Base-by-base conservation (phyloP, 2,329 filamentous ascomycete genomes). In the Fusarium graminum region DNA sequence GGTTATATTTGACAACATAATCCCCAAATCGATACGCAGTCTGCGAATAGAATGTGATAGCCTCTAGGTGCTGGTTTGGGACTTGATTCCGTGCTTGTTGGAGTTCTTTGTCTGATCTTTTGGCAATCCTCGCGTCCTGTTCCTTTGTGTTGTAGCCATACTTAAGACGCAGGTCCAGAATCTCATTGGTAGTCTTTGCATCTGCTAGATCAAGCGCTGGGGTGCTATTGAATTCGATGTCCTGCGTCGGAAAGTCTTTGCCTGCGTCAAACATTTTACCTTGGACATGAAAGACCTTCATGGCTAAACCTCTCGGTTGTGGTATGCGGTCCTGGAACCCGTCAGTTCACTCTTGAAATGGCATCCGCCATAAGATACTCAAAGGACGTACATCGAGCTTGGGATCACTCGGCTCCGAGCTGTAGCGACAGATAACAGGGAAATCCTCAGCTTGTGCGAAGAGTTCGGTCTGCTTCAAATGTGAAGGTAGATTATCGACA, bases 401-500 rank as follows among this genome's bases (percentile, higher is more conserved):
- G 7, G 43, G 43, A 30, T 49, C 52, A 34, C 52, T 54, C 3
- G 43, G 43, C 22, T 54, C 42, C 12, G 52, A 54, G 19, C 52
- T 46, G 3, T 41, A 54, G 2, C 42, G 43, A 22, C 42, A 54
- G 4, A 53, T 53, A 2, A 53, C 17, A 9, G 51, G 36, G n/a
- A 26, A 54, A 9, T 54, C 34, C 1, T 14, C 50, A 32, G 50
- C 38, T 11, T 49, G 22, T 11, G 56, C 4, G 22, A 54, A 59
- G n/a, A 54, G 56, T 22, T 59, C 50, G 2, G 50, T 54, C 25
- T 44, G 36, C 17, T 59, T 59, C 13, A 55, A 6, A 42, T 55
- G 50, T 6, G 9, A 6, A 1, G 56, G 50, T 13, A 59, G 25
- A 13, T 54, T 13, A 28, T 43, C 22, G 11, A 50, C 41, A 4